Evolutionary conservation across 148 eudicot species (phyloP), one percentile per base, ranked within the genome.

Genomic region (Euryodendron excelsum): DNA sequence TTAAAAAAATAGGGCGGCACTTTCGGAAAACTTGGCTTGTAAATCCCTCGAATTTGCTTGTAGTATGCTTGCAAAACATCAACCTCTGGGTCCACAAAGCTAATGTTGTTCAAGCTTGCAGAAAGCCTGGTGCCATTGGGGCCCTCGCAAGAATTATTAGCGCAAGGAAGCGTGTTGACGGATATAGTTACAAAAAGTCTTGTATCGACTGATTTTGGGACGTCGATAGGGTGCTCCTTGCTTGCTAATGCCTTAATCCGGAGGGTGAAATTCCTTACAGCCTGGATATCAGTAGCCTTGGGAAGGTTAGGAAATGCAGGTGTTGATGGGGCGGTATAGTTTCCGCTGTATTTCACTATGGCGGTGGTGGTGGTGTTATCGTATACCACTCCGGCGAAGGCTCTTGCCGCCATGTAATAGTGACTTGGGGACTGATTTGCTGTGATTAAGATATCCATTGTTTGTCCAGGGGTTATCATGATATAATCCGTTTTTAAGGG

Each of bases 351-450:
- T 20, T 58, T 17, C 25, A 84, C 12, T 27, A 84, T 23, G 1
- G 84, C 86, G 3, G 86, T 84, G 36, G 86, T 80, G 65, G 81
- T 84, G 27, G 83, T 82, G 50, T 77, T 80, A n/a, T 72, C 72
- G 25, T 39, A 80, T 11, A 6, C 25, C 48, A 23, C 58, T 21
- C 78, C 73, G 0, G 33, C 82, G 31, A 20, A 74, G 0, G 81
- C 74, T 15, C 81, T 60, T 6, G 83, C 52, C 1, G 81, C 84
- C 66, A 84, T 80, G 76, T 80, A 80, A 74, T 84, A 77, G 65
- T 68, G 21, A 47, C 67, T 45, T 1, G 79, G 81, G 8, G 36
- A n/a, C 53, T 84, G 78, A 71, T 77, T 61, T 39, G 86, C 81
- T 0, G 72, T 73, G 15, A 80, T 28, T 18, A 84, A 68, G 9